Conservation (phyloP, 1,284 basidiomycete genomes). For the Malassezia restricta region DNA sequence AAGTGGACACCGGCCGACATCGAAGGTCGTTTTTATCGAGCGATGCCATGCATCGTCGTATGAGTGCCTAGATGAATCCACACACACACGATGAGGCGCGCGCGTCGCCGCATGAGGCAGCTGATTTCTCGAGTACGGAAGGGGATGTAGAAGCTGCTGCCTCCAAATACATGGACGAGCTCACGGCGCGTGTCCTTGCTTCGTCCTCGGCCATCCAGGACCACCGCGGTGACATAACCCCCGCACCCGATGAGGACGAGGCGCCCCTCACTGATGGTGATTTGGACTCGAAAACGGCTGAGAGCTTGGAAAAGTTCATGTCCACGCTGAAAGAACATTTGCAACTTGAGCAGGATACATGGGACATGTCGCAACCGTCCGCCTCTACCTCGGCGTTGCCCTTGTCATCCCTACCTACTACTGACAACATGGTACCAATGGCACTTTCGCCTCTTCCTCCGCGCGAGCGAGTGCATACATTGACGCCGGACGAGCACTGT, state of each 20-base stretch:
- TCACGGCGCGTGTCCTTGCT: constrained; percentile 2
- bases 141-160: constrained; percentile 2
- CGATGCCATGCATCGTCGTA: neutral
- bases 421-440: neutral
- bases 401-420: neutral
- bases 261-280: neutral
- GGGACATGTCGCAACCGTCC: neutral
- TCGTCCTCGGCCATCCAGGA: neutral
- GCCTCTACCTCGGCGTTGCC: neutral
- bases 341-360: constrained; percentile 11
- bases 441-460: neutral
- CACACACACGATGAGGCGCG: no score
- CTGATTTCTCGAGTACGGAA: neutral
- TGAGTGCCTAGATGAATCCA: no score
- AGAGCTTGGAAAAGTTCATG: constrained; percentile 32
- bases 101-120: neutral
- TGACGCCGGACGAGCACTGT: constrained; percentile 20
- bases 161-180: constrained; percentile 12
- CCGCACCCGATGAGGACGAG: neutral
- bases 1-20: neutral
- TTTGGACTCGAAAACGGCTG: constrained; percentile 22
- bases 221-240: neutral
- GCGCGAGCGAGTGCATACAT: constrained; percentile 3
- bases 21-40: neutral
- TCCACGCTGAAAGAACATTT: constrained; percentile 20